A percentile compares a stretch with the other conserved stretches of the same genome.
Conservation (phyloP, 75 land plant species). For the Chamaecyparis obtusa region DNA sequence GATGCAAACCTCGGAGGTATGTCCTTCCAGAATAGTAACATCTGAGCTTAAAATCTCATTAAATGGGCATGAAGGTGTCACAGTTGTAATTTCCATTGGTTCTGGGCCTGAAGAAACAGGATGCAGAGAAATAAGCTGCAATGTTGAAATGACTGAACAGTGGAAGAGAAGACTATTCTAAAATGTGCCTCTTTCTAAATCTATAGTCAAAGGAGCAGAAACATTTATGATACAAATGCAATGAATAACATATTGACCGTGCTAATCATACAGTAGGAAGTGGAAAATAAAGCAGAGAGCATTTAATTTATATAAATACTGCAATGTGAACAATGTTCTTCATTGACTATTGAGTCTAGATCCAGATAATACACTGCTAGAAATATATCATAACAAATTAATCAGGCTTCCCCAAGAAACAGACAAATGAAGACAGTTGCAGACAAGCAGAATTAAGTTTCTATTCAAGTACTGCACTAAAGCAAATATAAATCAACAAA, state of each 20-base stretch:
- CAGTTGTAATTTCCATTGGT: conserved; percentile 61
- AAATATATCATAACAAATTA: neutral
- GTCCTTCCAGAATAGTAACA: conserved; percentile 88
- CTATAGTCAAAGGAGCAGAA: neutral
- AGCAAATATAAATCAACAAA: neutral
- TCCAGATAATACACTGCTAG: neutral
- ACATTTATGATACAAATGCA: neutral
- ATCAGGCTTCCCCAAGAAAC: neutral
- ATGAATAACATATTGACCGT: neutral
- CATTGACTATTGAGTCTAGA: neutral
- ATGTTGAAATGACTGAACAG: neutral
- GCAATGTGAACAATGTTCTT: neutral
- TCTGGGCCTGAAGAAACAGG: conserved; percentile 40
- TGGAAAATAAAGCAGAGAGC: neutral
- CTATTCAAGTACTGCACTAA: neutral
- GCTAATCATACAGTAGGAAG: neutral
- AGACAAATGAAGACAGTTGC: neutral
- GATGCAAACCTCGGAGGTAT: conserved; percentile 77
- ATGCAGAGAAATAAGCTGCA: neutral
- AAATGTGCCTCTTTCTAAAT: neutral
- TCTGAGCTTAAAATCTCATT: conserved; percentile 72
- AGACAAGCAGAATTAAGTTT: neutral
- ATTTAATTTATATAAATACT: neutral
- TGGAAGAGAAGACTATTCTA: neutral
- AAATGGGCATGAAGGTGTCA: conserved; percentile 26